Evolutionary conservation across 1,284 basidiomycete genomes (phyloP), one percentile per base, ranked within the genome.

Genomic region (Ustilago nuda): DNA sequence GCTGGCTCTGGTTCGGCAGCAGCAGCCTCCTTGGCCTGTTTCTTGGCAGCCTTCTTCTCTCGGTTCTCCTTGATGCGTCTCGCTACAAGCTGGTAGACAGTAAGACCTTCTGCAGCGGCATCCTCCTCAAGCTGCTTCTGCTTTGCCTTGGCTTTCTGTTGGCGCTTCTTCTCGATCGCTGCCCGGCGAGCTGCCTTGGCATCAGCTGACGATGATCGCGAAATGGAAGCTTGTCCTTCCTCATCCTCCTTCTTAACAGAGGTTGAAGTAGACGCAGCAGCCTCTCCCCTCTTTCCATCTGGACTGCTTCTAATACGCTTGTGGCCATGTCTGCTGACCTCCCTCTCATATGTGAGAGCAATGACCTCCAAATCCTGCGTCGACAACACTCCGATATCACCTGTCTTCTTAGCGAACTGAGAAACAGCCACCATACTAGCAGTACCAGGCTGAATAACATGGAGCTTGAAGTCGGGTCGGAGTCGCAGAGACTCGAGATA

Each of bases 311-410:
- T 88, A 54, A 89, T 87, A 57, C 88, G 77, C 85, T 85, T 84
- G n/a, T 79, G 84, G 0, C 89, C 89, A 74, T 89, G 89, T 72
- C 87, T 87, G 63, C 87, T 87, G 61, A 89, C 89, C 87, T 91
- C 91, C 63, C 95, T 87, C 52, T 92, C 90, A 84, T 93, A 92
- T 0, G 95, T 94, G 78, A 99, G 88, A 0, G 97, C 97, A 52
- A 99, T 88, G 45, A 99, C 92, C 76, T 92, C 92, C 65, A 99
- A 86, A 91, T 99, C 97, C 17, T 95, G 90, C 82, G 92, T 90
- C 9, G 95, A 98, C 36, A 99, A 89, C 52, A 96, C 96, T 39
- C 93, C 89, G 84, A 94, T 96, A 87, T 99, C 97, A 87, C 97
- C 97, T 0, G 96, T 98, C 88, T 94, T 94, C 88, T 94, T 95